Conservation (phyloP, 2,329 filamentous ascomycete genomes). For the Lachnellula occidentalis region DNA sequence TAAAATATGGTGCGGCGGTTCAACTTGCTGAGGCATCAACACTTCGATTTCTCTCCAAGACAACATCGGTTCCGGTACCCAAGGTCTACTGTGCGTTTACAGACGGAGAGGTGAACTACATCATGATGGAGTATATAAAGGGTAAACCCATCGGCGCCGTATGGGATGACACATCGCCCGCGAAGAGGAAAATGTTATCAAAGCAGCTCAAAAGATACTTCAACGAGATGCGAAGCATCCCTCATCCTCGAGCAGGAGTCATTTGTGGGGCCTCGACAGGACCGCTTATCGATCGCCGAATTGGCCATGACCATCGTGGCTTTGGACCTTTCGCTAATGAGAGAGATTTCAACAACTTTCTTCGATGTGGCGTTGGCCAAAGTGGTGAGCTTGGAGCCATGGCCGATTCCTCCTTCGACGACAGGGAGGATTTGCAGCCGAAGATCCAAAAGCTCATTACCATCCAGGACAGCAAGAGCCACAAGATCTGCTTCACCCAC, state of each 20-base stretch:
- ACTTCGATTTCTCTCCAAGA: conserved; percentile 31
- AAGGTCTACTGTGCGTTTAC: conserved; percentile 33
- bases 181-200: background rate
- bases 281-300: background rate
- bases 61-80: conserved; percentile 36
- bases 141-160: conserved; percentile 28
- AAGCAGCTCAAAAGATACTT: background rate
- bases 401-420: background rate
- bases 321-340: background rate
- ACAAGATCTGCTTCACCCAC: background rate
- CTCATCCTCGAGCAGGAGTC: background rate
- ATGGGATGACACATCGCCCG: background rate
- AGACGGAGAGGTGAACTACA: conserved; percentile 29
- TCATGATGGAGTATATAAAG: conserved; percentile 35
- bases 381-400: background rate
- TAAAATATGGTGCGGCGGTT: conserved; percentile 30
- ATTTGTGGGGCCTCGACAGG: background rate
- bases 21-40: conserved; percentile 32
- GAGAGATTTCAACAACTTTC: background rate
- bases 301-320: background rate
- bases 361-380: background rate
- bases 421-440: background rate
- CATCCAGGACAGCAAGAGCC: background rate
- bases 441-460: background rate
- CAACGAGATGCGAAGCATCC: background rate